Base-by-base conservation (phyloP, 805 yeast genomes). In the Millerago galiae region DNA sequence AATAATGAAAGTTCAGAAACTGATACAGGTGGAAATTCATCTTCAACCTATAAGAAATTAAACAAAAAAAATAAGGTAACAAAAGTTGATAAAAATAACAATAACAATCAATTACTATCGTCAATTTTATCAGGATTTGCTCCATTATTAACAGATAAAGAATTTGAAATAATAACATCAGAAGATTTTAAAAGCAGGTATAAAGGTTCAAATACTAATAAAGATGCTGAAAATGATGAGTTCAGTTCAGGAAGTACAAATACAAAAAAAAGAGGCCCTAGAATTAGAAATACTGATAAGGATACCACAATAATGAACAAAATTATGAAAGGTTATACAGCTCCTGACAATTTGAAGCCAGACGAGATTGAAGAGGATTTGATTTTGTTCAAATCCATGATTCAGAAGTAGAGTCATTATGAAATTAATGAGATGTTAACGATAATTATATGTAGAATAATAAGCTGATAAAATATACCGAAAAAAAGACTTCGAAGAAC, bases 361-460 rank as follows among this genome's bases (percentile, higher is more conserved):
- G 54, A 44, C 4, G 66, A 60, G 37, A 49, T 62, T 26, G 65
- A 62, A 10, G 38, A 45, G 5, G 66, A 62, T 45, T 40, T 61
- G 25, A 41, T 44, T 7, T 9, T 49, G 9, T 35, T 52, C 29
- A 49, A 14, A 21, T 27, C 9, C 6, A 18, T 38, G 41, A 25
- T 15, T 7, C 30, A 38, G 29, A 15, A 7, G 24, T 21, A 21
- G 24, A 5, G 7, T 21, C 24, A 21, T 21, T 21, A 21, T 21
- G 24, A 21, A 21, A 7, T 21, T 21, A 21, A 21, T 21, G 34
- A 37, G 28, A 30, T 21, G 35, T 25, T 37, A 7, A 37, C 15
- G 18, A 8, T 30, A 2, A 24, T n/a, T 16, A 37, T 14, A 21
- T 15, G 6, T n/a, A 21, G 24, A n/a, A n/a, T n/a, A n/a, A n/a